Percentiles rank a stretch among this genome's conserved stretches.
Conservation (phyloP, 192 early-diverging fungal genomes). For the Entomortierella beljakovae region DNA sequence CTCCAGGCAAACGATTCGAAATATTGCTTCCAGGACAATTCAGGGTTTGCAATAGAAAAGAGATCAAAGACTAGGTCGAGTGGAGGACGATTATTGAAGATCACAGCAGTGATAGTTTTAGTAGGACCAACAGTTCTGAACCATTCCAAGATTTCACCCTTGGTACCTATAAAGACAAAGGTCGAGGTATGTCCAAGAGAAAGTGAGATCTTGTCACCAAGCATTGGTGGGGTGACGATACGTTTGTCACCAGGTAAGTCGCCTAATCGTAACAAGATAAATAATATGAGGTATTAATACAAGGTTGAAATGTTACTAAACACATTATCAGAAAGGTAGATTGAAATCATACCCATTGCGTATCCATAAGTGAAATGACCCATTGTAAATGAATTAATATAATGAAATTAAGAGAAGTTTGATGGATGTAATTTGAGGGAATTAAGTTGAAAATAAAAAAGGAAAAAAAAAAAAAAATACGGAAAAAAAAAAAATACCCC, state of each 20-base stretch:
- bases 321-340: background rate
- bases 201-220: conserved; percentile 58
- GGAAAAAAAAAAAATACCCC: background rate
- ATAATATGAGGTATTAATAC: background rate
- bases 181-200: conserved; percentile 55
- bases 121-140: conserved; percentile 50
- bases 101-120: conserved; percentile 26
- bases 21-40: conserved; percentile 52
- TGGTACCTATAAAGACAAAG: conserved; percentile 61
- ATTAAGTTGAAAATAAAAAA: background rate
- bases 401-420: background rate
- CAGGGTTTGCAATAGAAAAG: conserved; percentile 52
- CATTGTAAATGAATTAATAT: conserved; percentile 1
- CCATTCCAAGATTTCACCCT: conserved; percentile 60
- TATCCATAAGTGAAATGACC: conserved; percentile 43
- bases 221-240: conserved; percentile 58
- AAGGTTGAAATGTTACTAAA: background rate
- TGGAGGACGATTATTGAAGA: conserved; percentile 51
- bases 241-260: conserved; percentile 51
- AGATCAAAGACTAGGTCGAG: conserved; percentile 63
- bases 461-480: background rate
- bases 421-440: background rate
- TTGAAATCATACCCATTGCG: conserved; percentile 26
- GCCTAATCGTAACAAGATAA: conserved; percentile 5
- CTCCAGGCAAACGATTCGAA: conserved; percentile 53